Conservation (phyloP, 441 rosid genomes). For the Rhodomyrtus psidioides region DNA sequence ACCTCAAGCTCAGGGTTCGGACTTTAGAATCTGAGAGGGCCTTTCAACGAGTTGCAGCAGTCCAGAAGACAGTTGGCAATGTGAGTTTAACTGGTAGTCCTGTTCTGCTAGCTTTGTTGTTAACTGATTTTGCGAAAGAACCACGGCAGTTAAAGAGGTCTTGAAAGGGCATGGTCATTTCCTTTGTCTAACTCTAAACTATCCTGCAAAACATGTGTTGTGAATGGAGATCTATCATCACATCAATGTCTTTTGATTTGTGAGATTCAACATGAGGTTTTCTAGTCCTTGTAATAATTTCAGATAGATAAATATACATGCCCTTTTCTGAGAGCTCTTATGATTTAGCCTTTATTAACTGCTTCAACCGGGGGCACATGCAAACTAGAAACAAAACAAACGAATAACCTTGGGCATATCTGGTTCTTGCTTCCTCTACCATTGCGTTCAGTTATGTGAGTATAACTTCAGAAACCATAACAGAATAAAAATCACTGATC, state of each 20-base stretch:
- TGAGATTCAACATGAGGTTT: neutral
- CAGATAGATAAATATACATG: neutral
- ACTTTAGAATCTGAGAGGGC: slow-evolving; percentile 93
- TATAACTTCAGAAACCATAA: neutral
- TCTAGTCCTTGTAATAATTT: neutral
- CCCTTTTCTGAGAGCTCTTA: neutral
- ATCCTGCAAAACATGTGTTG: neutral
- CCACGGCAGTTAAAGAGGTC: neutral
- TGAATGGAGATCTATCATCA: neutral
- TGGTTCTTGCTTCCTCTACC: neutral
- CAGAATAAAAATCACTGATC: neutral
- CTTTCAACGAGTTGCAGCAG: slow-evolving; percentile 93
- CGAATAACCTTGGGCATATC: neutral
- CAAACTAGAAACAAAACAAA: neutral
- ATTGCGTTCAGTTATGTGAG: neutral
- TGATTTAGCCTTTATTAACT: neutral
- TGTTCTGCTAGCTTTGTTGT: neutral
- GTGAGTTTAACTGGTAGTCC: slow-evolving; percentile 37
- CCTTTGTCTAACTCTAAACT: neutral
- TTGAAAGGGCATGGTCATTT: neutral
- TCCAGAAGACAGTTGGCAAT: slow-evolving; percentile 94
- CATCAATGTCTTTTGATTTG: neutral
- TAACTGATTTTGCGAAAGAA: neutral
- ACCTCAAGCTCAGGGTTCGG: slow-evolving; percentile 93
- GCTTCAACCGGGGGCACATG: neutral